Conservation (phyloP, 768 basidiomycete species). For the Udeniomyces megalosporus region DNA sequence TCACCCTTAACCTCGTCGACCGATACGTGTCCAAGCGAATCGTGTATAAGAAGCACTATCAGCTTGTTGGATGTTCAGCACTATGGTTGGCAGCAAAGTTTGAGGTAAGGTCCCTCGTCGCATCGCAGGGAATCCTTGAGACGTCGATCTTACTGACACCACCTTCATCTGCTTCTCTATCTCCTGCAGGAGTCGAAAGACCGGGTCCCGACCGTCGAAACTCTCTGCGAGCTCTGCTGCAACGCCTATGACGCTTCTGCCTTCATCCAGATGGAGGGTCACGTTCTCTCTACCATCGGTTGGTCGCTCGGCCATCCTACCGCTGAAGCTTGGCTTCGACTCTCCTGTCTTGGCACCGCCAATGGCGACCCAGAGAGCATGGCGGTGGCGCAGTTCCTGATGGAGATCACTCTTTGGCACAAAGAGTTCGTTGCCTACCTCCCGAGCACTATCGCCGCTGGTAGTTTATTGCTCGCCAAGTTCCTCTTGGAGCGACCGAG, state of each 20-base stretch:
- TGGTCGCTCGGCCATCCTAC: constrained; percentile 96
- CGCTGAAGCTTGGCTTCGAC: constrained; percentile 89
- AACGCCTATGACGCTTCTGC: constrained; percentile 94
- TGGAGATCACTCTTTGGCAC: constrained; percentile 98
- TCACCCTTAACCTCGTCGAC: constrained; percentile 96
- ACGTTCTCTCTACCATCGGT: constrained; percentile 86
- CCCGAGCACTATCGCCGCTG: constrained; percentile 77
- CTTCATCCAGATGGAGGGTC: constrained; percentile 98
- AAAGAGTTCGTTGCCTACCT: constrained; percentile 79
- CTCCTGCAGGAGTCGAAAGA: constrained; percentile 64
- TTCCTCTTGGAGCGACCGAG: constrained; percentile 69
- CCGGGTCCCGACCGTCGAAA: constrained; percentile 86
- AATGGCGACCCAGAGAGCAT: constrained; percentile 82
- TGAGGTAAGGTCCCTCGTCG: constrained; percentile 33
- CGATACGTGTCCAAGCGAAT: constrained; percentile 97
- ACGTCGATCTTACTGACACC: not conserved
- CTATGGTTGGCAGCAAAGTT: constrained; percentile 99
- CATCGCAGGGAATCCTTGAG: not conserved
- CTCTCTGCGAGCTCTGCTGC: constrained; percentile 86
- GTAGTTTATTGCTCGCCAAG: constrained; percentile 71
- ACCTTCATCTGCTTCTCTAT: not conserved
- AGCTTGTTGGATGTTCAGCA: constrained; percentile 94
- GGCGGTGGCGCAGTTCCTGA: constrained; percentile 89
- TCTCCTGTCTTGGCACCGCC: constrained; percentile 35
- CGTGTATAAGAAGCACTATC: constrained; percentile 98